Percentiles rank a stretch among this genome's conserved stretches.
phyloP scores from a whole-genome alignment of 768 basidiomycete species.

The Exsudoporus frostii region DNA sequence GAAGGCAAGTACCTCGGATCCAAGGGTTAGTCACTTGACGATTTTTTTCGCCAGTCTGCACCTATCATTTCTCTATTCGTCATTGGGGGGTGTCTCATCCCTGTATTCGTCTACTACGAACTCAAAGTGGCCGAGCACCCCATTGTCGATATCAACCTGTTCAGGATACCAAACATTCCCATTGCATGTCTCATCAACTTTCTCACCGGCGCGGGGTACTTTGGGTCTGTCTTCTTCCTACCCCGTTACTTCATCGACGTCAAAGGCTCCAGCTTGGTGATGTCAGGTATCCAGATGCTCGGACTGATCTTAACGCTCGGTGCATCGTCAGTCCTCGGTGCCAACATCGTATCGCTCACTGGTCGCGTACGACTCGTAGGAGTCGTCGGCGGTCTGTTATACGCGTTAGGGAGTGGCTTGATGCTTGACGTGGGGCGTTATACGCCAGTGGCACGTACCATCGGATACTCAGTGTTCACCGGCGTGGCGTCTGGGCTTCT shows the following conservation, averaged over 20 bases:
- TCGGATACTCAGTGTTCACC: constrained; percentile 32
- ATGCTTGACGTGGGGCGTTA: constrained; percentile 33
- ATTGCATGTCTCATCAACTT: constrained; percentile 37
- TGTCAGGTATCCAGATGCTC: constrained; percentile 35
- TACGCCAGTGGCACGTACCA: constrained; percentile 27
- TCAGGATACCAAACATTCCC: constrained; percentile 34
- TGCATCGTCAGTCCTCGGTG: constrained; percentile 34
- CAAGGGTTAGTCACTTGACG: neutral
- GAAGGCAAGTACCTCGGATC: constrained; percentile 23
- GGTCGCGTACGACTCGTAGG: constrained; percentile 33
- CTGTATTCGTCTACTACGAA: constrained; percentile 34
- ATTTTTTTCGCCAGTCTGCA: constrained; percentile 22
- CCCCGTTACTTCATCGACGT: constrained; percentile 40
- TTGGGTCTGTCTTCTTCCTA: constrained; percentile 36
- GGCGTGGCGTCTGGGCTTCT: constrained; percentile 33
- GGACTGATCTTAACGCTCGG: constrained; percentile 34
- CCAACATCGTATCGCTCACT: constrained; percentile 32
- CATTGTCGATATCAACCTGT: constrained; percentile 34
- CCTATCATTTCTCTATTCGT: constrained; percentile 30
- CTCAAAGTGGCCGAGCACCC: constrained; percentile 32
- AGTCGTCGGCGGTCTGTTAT: constrained; percentile 28
- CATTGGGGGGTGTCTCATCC: constrained; percentile 31
- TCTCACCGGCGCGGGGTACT: constrained; percentile 37
- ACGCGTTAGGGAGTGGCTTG: constrained; percentile 32
- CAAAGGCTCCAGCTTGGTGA: constrained; percentile 32